Evolutionary conservation across 2,329 filamentous ascomycete genomes (phyloP), one percentile per base, ranked within the genome.

Genomic region (Diaporthe vaccinii): DNA sequence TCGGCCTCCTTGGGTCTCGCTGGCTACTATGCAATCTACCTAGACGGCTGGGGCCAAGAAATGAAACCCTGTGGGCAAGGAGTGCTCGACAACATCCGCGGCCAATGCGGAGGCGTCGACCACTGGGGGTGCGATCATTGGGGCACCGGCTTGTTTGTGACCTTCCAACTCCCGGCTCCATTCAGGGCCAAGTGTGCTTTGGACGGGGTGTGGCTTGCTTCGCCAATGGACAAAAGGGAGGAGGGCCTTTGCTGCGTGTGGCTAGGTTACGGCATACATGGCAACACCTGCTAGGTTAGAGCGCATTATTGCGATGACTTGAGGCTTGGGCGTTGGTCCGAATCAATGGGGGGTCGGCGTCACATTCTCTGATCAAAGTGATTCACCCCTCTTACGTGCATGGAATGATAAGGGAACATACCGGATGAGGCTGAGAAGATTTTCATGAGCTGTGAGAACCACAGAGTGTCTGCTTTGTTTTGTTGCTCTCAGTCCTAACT

Each of bases 41-140:
- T 68, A 20, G 62, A 68, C 62, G 62, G 62, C 12, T 68, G 62
- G 62, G 62, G 44, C 31, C 62, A 31, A 25, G 62, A 68, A 0
- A 1, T 2, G 2, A 31, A 39, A 22, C 44, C 46, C 10, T 68
- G 62, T 10, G 62, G 62, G 9, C 39, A 34, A 22, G 62, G 62
- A 28, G 14, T 7, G 31, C 44, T 68, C 31, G 62, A 68, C 62
- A 68, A 68, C 62, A 31, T 68, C 20, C 62, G 62, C 22, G 62
- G 62, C 62, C 31, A 68, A 2, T 68, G 62, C 22, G 20, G 41
- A 20, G 1, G 3, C 4, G 22, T 68, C 14, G 17, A 17, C 22
- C 2, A 20, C 0, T 68, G 62, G 62, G 22, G 3, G 0, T 68
- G 62, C 46, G 10, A 6, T 22, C 3, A n/a, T 1, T 36, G 44